Evolutionary conservation across 225 moss, liverwort and hornwort genomes (phyloP).

Genomic region (Sphagnum contortum): DNA sequence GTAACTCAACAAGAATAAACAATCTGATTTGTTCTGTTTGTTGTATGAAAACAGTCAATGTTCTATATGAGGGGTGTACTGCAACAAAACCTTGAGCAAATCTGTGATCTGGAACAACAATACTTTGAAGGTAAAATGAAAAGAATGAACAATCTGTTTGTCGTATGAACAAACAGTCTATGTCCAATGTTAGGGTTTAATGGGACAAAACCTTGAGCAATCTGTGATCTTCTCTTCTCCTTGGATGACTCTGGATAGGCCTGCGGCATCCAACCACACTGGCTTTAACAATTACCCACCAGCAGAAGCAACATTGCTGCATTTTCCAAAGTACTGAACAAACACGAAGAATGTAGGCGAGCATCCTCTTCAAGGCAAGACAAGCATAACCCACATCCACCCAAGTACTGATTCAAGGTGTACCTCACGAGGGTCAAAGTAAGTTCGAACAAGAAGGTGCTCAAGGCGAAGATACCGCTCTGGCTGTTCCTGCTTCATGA

Average conservation of each 20-base stretch:
- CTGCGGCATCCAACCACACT: slow-evolving; percentile 17
- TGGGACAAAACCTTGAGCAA: slow-evolving; percentile 66
- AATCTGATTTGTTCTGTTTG: no score
- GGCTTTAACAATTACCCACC: background rate
- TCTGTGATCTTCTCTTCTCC: slow-evolving; percentile 91
- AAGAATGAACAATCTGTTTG: background rate
- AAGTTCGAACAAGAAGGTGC: slow-evolving; percentile 94
- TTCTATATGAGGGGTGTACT: no score
- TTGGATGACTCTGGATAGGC: slow-evolving; percentile 98
- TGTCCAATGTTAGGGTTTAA: background rate
- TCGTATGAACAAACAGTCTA: background rate
- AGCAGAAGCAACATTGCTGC: background rate
- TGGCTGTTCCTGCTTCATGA: slow-evolving; percentile 99
- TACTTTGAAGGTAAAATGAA: no score
- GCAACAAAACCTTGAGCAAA: no score
- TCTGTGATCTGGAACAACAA: no score
- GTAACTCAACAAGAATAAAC: background rate
- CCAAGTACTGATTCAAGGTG: background rate
- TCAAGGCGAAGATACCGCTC: slow-evolving; percentile 96
- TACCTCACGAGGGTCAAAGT: slow-evolving; percentile 98
- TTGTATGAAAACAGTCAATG: no score
- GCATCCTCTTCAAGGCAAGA: background rate
- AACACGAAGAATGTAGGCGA: background rate
- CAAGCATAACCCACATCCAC: background rate
- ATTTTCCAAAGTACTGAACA: background rate